Evolutionary conservation across 1,139 yeast genomes (phyloP).

Genomic region (Suhomyces anneliseae): DNA sequence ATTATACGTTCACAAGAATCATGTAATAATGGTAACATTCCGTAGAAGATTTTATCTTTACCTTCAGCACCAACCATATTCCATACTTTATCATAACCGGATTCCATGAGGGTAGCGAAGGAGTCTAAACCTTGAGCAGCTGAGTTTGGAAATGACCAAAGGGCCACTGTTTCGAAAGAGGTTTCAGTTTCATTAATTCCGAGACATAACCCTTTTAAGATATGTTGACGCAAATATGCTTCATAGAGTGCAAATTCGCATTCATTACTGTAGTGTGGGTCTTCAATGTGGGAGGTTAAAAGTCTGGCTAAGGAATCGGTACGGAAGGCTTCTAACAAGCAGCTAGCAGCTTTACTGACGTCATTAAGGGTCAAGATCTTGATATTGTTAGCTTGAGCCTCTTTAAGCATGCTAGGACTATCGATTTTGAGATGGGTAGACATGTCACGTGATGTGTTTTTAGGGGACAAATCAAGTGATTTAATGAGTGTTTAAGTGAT

Average conservation of each 20-base stretch:
- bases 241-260: slow-evolving; percentile 54
- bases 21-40: slow-evolving; percentile 57
- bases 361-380: slow-evolving; percentile 41
- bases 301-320: slow-evolving; percentile 53
- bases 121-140: slow-evolving; percentile 43
- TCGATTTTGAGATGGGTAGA: neutral
- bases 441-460: neutral
- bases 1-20: slow-evolving; percentile 46
- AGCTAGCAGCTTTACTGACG: slow-evolving; percentile 53
- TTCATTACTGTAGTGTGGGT: slow-evolving; percentile 32
- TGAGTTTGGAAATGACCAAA: slow-evolving; percentile 62
- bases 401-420: slow-evolving; percentile 1
- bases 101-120: slow-evolving; percentile 50
- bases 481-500: too few species aligned
- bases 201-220: slow-evolving; percentile 54
- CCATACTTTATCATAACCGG: slow-evolving; percentile 59
- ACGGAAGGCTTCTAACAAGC: slow-evolving; percentile 52
- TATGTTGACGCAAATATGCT: slow-evolving; percentile 57
- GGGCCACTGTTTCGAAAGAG: slow-evolving; percentile 60
- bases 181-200: slow-evolving; percentile 47
- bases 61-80: slow-evolving; percentile 53
- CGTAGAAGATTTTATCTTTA: slow-evolving; percentile 53
- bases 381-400: slow-evolving; percentile 15
- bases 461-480: neutral
- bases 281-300: slow-evolving; percentile 44